phyloP scores from a whole-genome alignment of 345 rosid genomes.

The Murraya koenigii region DNA sequence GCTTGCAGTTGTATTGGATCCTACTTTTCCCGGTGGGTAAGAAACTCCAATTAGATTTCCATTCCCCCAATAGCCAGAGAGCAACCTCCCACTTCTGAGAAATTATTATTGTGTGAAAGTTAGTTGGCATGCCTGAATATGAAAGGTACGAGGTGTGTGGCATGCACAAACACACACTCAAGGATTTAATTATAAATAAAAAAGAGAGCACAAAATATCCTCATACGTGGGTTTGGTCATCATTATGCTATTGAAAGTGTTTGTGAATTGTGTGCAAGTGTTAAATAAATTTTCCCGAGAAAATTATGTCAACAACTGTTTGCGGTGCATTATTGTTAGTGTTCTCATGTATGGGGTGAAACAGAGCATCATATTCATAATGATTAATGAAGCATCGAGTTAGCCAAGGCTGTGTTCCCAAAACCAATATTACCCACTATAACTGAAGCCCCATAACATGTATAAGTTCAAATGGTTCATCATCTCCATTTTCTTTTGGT shows the following conservation, averaged over 20 bases:
- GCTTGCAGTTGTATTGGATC: neutral
- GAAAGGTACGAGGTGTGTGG: neutral
- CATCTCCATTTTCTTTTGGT: neutral
- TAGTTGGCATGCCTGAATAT: neutral
- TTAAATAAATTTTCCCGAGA: no score
- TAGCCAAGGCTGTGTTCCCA: neutral
- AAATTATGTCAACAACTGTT: neutral
- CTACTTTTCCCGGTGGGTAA: neutral
- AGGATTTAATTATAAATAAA: neutral
- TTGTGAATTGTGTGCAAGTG: neutral
- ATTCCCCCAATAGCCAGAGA: neutral
- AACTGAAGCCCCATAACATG: neutral
- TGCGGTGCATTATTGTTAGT: neutral
- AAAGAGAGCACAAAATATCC: neutral
- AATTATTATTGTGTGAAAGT: neutral
- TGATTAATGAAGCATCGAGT: neutral
- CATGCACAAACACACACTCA: neutral
- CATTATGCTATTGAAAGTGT: neutral
- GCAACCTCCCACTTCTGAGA: neutral
- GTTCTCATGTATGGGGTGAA: no score
- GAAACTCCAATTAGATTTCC: neutral
- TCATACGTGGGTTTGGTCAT: neutral
- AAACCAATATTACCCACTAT: neutral
- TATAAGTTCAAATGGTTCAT: no score
- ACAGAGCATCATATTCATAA: no score